Conservation (phyloP, 176 grass and related monocot species). For the Themeda triandra region DNA sequence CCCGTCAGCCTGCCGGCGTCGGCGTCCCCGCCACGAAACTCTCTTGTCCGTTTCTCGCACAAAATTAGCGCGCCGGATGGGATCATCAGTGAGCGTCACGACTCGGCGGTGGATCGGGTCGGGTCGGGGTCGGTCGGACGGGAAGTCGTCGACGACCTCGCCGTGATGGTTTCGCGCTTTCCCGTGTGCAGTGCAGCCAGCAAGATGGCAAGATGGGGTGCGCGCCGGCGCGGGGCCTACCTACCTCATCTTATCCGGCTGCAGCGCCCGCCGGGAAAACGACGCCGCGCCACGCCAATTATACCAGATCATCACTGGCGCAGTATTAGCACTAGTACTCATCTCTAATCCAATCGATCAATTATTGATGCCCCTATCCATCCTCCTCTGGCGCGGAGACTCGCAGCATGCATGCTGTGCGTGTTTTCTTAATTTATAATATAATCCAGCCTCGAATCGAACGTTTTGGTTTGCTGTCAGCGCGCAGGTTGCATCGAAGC, state of each 20-base stretch:
- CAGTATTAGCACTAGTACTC: neutral
- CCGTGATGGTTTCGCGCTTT: neutral
- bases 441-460: neutral
- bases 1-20: neutral
- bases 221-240: neutral
- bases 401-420: neutral
- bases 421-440: neutral
- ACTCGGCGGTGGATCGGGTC: neutral
- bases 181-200: neutral
- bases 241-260: slow-evolving; percentile 24
- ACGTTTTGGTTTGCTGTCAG: neutral
- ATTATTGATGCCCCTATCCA: slow-evolving; percentile 6
- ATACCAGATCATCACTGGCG: too few species aligned
- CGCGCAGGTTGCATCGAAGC: neutral
- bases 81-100: slow-evolving; percentile 14
- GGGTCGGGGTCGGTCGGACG: neutral
- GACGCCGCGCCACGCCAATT: slow-evolving; percentile 21
- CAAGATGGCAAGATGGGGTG: neutral
- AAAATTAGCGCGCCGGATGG: too few species aligned
- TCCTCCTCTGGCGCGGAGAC: slow-evolving; percentile 6
- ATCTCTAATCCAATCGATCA: neutral
- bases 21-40: too few species aligned
- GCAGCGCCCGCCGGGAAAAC: slow-evolving; percentile 14
- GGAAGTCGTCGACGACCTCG: too few species aligned
- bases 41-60: too few species aligned